Conservation (phyloP, 179 eudicot genomes). For the Silene coronaria region DNA sequence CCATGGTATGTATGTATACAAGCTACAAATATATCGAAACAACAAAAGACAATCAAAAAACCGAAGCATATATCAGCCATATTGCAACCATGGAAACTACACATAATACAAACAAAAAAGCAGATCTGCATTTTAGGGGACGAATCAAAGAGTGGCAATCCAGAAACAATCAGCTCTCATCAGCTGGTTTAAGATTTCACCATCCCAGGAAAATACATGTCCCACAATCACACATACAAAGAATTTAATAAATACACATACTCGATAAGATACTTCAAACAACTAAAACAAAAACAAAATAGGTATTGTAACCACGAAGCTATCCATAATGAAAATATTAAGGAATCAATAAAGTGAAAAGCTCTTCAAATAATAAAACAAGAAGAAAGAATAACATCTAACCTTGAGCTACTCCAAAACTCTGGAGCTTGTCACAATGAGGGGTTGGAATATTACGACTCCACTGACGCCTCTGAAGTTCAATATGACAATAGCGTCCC, state of each 20-base stretch:
- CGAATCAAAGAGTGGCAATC: not conserved
- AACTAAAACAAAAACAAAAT: not conserved
- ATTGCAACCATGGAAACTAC: not conserved
- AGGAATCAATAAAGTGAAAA: not conserved
- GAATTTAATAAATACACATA: not conserved
- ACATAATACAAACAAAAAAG: not conserved
- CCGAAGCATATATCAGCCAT: too few species aligned
- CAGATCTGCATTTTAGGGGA: not conserved
- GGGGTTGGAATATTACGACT: constrained; percentile 88
- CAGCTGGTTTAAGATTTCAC: not conserved
- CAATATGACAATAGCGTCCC: constrained; percentile 85
- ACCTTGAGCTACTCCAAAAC: constrained; percentile 60
- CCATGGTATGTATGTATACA: too few species aligned
- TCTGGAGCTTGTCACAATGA: constrained; percentile 80
- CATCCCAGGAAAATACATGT: not conserved
- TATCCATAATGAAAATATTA: not conserved
- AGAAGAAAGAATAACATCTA: constrained; percentile 12
- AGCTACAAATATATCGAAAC: too few species aligned
- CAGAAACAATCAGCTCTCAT: not conserved
- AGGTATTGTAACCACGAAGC: not conserved
- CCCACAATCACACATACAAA: not conserved
- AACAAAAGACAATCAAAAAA: too few species aligned
- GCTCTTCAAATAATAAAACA: not conserved
- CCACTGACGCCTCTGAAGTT: constrained; percentile 97
- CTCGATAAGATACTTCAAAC: not conserved